These are phyloP conservation scores for Mucor plumbeus DNA, from an alignment of 371 early-diverging fungal genomes.

Conservation along the genomic window DNA sequence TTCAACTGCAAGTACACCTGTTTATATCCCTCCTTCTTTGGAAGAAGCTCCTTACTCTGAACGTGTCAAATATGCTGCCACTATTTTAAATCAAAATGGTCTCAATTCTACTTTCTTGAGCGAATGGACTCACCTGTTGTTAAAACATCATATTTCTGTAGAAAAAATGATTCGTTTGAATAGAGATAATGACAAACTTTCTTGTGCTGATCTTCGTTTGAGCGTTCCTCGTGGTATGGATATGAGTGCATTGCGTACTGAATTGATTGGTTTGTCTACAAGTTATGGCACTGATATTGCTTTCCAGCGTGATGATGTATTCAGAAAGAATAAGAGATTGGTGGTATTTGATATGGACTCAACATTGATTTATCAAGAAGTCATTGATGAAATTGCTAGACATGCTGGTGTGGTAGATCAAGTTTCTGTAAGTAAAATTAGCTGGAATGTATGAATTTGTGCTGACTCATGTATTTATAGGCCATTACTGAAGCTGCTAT, in stretches of 20 bases:
- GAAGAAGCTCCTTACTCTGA: constrained; percentile 86
- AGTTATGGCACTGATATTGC: constrained; percentile 83
- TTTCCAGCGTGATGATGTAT: constrained; percentile 87
- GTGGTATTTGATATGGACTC: constrained; percentile 99
- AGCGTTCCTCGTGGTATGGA: constrained; percentile 73
- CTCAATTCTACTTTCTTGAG: constrained; percentile 72
- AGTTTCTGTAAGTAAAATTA: constrained; percentile 75
- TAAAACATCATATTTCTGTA: constrained; percentile 76
- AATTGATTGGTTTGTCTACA: constrained; percentile 73
- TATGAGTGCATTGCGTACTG: constrained; percentile 66
- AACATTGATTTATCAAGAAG: constrained; percentile 96
- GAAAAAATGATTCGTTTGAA: constrained; percentile 81
- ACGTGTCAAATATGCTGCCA: constrained; percentile 83
- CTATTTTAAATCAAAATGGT: constrained; percentile 81
- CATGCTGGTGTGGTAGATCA: constrained; percentile 89
- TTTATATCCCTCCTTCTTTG: constrained; percentile 58
- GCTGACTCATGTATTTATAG: constrained; percentile 35
- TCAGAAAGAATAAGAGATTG: constrained; percentile 88
- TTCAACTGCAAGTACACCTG: constrained; percentile 12
- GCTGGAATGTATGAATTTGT: too few relatives aligned
- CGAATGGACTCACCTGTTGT: constrained; percentile 74
- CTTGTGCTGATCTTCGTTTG: constrained; percentile 80
- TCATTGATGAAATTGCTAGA: constrained; percentile 97
- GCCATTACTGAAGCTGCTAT: constrained; percentile 95
- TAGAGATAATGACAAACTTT: constrained; percentile 56